Conservation (phyloP, 371 early-diverging fungal genomes). For the Dinochytrium kinnereticum region DNA sequence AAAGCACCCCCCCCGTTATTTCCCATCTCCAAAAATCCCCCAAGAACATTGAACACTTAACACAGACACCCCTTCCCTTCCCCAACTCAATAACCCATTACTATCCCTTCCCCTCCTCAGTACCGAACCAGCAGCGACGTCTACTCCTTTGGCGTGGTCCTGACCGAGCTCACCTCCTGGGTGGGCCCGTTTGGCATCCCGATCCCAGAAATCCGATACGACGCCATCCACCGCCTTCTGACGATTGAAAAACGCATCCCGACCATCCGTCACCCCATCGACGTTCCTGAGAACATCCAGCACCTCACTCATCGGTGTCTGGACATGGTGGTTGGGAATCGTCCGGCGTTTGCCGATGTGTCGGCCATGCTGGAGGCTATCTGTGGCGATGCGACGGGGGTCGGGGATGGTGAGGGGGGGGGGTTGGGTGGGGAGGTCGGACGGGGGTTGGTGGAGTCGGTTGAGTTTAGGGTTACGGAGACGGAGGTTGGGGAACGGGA, state of each 20-base stretch:
- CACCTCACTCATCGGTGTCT: neutral
- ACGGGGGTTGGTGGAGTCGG: neutral
- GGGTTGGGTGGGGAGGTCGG: neutral
- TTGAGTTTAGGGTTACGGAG: neutral
- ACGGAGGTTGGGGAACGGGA: neutral
- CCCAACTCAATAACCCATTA: too few relatives aligned
- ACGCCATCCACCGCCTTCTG: neutral
- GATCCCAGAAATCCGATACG: constrained; percentile 1
- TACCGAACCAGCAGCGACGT: neutral
- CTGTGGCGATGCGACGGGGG: neutral
- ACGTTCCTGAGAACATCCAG: neutral
- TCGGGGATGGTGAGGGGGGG: neutral
- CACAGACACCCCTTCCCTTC: too few relatives aligned
- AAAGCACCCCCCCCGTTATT: too few relatives aligned
- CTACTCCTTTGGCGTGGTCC: constrained; percentile 8
- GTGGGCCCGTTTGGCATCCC: constrained; percentile 7
- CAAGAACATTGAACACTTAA: too few relatives aligned
- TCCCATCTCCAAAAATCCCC: too few relatives aligned
- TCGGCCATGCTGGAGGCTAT: neutral
- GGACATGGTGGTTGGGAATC: neutral
- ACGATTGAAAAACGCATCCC: neutral
- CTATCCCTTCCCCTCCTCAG: too few relatives aligned
- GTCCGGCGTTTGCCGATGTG: neutral
- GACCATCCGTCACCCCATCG: neutral
- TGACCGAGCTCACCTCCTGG: constrained; percentile 12